A percentile compares a stretch with the other conserved stretches of the same genome.
Conservation (phyloP, 2,329 filamentous ascomycete genomes). For the Penicillium sp. region DNA sequence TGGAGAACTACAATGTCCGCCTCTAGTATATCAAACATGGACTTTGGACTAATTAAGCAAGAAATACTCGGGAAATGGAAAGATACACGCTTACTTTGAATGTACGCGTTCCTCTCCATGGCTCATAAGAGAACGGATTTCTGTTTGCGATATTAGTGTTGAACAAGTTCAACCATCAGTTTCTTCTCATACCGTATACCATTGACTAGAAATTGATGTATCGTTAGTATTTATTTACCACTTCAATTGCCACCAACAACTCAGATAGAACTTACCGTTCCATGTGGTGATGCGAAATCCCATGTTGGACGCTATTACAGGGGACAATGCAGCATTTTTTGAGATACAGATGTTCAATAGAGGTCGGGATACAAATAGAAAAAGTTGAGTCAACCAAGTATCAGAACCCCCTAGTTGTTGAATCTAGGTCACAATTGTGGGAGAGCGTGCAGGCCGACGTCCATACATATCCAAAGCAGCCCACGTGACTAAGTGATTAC, state of each 20-base stretch:
- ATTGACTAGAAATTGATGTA: constrained; percentile 57
- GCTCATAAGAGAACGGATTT: constrained; percentile 80
- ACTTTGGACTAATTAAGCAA: constrained; percentile 45
- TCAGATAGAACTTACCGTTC: constrained; percentile 62
- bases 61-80: background rate
- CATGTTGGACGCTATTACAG: constrained; percentile 50
- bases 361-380: background rate
- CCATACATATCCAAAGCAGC: background rate
- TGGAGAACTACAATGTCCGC: constrained; percentile 94
- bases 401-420: background rate
- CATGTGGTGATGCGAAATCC: constrained; percentile 78
- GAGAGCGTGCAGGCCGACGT: background rate
- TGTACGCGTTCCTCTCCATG: constrained; percentile 70
- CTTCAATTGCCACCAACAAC: background rate
- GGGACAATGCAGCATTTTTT: constrained; percentile 9
- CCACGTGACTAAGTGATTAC: constrained; percentile 22
- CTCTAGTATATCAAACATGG: constrained; percentile 92
- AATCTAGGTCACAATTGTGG: background rate
- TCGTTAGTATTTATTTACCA: constrained; percentile 24
- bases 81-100: constrained; percentile 57
- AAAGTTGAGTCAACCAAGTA: background rate
- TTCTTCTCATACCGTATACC: constrained; percentile 63
- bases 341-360: background rate
- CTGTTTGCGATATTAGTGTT: constrained; percentile 42
- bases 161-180: background rate